Evolutionary conservation across 768 basidiomycete species (phyloP).

Genomic region (Suillus cothurnatus): DNA sequence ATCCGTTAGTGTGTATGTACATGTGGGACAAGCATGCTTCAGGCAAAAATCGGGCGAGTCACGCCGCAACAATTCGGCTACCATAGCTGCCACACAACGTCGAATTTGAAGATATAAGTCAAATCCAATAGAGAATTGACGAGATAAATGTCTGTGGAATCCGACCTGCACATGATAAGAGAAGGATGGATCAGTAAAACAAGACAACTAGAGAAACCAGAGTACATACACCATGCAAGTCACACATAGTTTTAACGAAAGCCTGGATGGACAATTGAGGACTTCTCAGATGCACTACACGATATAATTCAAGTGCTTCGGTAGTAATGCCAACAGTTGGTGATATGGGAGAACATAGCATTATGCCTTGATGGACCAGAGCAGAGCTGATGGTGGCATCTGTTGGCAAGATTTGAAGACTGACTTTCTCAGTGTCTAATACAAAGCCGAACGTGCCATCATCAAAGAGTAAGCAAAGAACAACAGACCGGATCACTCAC

Average conservation of each 20-base stretch:
- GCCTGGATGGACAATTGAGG: background rate
- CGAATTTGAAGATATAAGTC: slow-evolving; percentile 31
- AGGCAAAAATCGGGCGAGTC: slow-evolving; percentile 11
- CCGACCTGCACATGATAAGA: slow-evolving; percentile 8
- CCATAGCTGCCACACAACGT: slow-evolving; percentile 12
- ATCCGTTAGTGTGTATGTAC: slow-evolving; percentile 8
- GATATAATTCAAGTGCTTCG: background rate
- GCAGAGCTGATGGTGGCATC: slow-evolving; percentile 1
- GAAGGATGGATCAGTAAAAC: too few species aligned
- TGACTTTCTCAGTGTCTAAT: background rate
- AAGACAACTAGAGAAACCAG: background rate
- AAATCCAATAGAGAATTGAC: slow-evolving; percentile 27
- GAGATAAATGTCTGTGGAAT: slow-evolving; percentile 11
- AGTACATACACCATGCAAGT: background rate
- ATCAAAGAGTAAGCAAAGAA: background rate
- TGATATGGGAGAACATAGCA: background rate
- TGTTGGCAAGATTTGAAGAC: background rate
- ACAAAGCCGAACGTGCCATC: background rate
- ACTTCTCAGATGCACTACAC: background rate
- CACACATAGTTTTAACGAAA: background rate
- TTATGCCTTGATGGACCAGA: background rate
- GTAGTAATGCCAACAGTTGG: background rate
- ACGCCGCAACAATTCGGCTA: slow-evolving; percentile 15
- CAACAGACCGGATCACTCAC: slow-evolving; percentile 9
- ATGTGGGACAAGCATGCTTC: slow-evolving; percentile 12